phyloP scores from a whole-genome alignment of 2,329 filamentous ascomycete species.

The Parafenestella ontariensis region DNA sequence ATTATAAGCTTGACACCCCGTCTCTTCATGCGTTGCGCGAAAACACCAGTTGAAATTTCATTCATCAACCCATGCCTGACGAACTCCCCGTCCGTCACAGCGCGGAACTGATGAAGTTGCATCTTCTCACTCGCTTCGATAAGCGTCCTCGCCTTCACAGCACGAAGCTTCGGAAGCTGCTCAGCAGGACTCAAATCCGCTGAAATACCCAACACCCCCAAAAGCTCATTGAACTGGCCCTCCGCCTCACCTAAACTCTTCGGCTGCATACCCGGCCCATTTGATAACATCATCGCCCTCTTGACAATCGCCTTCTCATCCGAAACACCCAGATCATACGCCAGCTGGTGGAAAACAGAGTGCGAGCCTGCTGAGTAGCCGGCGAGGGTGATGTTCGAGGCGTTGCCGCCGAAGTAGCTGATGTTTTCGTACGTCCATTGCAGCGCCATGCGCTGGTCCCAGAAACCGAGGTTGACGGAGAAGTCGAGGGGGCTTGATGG shows the following conservation, averaged over 20 bases:
- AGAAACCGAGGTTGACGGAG: constrained; percentile 62
- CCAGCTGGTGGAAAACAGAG: constrained; percentile 64
- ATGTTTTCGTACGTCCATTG: constrained; percentile 64
- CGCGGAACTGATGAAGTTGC: constrained; percentile 62
- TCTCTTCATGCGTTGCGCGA: constrained; percentile 53
- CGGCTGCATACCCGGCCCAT: constrained; percentile 61
- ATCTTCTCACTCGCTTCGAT: constrained; percentile 54
- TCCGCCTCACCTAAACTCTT: constrained; percentile 57
- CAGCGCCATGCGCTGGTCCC: constrained; percentile 63
- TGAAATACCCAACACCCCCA: constrained; percentile 55
- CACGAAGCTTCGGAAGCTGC: constrained; percentile 57
- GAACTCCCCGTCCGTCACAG: constrained; percentile 59
- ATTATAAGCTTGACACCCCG: constrained; percentile 59
- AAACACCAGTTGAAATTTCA: constrained; percentile 58
- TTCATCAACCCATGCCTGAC: constrained; percentile 53
- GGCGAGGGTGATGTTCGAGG: constrained; percentile 59
- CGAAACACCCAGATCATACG: constrained; percentile 62
- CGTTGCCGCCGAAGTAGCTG: constrained; percentile 59
- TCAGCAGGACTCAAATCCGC: constrained; percentile 47
- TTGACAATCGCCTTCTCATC: constrained; percentile 57
- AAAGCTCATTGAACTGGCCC: constrained; percentile 60
- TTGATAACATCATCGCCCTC: constrained; percentile 62
- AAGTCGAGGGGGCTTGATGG: too few relatives aligned
- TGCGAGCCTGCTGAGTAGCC: constrained; percentile 66
- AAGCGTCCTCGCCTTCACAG: constrained; percentile 48